A percentile compares a stretch with the other conserved stretches of the same genome.
phyloP scores from a whole-genome alignment of 73 alveolate genomes.

The Uronychia binucleata region DNA sequence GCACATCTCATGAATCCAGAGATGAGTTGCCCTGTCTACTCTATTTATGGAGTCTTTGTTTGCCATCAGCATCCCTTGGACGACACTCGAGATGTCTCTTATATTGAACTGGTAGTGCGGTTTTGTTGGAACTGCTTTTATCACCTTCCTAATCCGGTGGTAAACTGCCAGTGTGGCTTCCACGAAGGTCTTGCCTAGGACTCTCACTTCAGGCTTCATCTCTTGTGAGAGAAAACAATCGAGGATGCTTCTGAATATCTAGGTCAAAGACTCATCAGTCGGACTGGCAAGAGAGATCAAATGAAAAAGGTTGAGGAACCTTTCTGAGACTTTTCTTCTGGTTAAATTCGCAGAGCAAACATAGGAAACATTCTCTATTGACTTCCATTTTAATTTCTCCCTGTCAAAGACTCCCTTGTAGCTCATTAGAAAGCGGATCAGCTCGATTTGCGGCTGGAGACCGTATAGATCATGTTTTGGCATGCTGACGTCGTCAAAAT shows the following conservation, averaged over 20 bases:
- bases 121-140: slow-evolving; percentile 98
- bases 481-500: slow-evolving; percentile 93
- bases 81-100: too few relatives aligned
- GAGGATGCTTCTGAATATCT: slow-evolving; percentile 66
- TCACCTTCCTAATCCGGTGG: slow-evolving; percentile 87
- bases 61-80: too few relatives aligned
- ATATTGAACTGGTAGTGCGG: slow-evolving; percentile 96
- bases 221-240: slow-evolving; percentile 65
- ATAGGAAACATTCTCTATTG: slow-evolving; percentile 81
- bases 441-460: slow-evolving; percentile 99
- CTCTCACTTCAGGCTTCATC: slow-evolving; percentile 73
- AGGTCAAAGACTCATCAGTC: slow-evolving; percentile 73
- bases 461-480: slow-evolving; percentile 94
- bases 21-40: too few relatives aligned
- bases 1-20: too few relatives aligned
- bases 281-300: slow-evolving; percentile 81
- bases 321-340: slow-evolving; percentile 75
- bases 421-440: slow-evolving; percentile 82
- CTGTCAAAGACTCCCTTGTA: slow-evolving; percentile 87
- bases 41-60: too few relatives aligned
- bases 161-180: slow-evolving; percentile 82
- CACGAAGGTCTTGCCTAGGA: slow-evolving; percentile 78
- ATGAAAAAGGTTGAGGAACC: slow-evolving; percentile 81
- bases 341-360: slow-evolving; percentile 93
- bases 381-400: slow-evolving; percentile 82